A percentile compares a stretch with the other conserved stretches of the same genome.
These are phyloP conservation scores for Nannochloropsis gaditana DNA, from an alignment of 108 stramenopile genomes.

Conservation along the genomic window DNA sequence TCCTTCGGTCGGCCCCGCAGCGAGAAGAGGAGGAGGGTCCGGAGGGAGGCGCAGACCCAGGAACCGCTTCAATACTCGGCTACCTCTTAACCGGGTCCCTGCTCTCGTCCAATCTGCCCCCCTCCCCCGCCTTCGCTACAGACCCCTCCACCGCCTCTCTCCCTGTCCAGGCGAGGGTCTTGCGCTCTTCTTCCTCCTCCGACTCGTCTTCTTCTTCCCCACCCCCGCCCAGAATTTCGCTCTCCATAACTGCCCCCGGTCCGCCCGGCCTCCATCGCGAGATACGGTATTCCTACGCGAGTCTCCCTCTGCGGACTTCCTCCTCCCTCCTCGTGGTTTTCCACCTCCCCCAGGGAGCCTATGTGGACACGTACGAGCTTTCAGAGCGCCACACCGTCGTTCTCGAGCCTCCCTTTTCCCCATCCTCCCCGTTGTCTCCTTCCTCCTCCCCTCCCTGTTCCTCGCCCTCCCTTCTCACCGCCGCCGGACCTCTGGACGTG, in stretches of 20 bases:
- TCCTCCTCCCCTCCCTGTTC: background rate
- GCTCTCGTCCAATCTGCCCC: background rate
- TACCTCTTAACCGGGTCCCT: background rate
- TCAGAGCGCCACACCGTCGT: background rate
- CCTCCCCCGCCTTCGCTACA: background rate
- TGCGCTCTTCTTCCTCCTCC: background rate
- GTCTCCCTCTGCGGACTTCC: background rate
- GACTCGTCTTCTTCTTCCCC: background rate
- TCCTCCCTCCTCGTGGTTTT: background rate
- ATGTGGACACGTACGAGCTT: background rate
- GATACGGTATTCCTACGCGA: background rate
- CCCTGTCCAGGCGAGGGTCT: background rate
- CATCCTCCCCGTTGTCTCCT: background rate
- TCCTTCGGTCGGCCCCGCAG: background rate
- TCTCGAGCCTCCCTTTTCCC: too few relatives aligned
- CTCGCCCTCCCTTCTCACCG: background rate
- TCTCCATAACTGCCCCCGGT: background rate
- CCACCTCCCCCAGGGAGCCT: background rate
- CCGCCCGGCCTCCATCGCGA: background rate
- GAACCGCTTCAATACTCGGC: background rate
- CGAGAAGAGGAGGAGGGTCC: background rate
- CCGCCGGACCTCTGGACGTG: background rate
- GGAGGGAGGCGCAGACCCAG: background rate
- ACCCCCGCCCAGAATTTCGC: background rate
- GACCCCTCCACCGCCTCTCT: too few relatives aligned